Evolutionary conservation across 768 basidiomycete species (phyloP).

Genomic region (Sarcomyxa edulis): DNA sequence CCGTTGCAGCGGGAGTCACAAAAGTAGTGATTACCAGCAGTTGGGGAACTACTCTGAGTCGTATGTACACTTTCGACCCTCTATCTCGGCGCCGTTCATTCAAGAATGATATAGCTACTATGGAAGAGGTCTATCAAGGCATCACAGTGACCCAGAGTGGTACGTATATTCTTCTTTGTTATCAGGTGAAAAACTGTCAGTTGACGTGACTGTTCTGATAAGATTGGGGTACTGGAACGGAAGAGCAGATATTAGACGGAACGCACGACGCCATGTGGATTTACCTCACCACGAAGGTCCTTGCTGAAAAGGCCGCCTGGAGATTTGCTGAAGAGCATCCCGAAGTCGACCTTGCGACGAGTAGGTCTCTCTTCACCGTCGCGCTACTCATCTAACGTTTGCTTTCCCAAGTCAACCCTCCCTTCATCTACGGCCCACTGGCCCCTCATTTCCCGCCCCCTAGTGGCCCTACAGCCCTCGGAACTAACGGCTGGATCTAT

Average conservation of each 20-base stretch:
- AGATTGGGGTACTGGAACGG: constrained; percentile 29
- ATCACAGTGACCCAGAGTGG: constrained; percentile 13
- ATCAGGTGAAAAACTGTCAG: background rate
- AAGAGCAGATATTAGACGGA: constrained; percentile 21
- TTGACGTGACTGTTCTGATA: background rate
- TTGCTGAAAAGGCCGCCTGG: constrained; percentile 34
- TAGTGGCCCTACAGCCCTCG: constrained; percentile 11
- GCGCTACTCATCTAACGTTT: background rate
- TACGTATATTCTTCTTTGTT: constrained; percentile 1
- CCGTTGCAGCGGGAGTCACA: constrained; percentile 28
- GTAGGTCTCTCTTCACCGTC: constrained; percentile 16
- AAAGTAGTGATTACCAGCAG: constrained; percentile 10
- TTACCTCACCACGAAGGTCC: constrained; percentile 30
- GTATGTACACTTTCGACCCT: constrained; percentile 1
- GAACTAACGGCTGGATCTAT: constrained; percentile 20
- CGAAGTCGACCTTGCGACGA: constrained; percentile 26
- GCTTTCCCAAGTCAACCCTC: constrained; percentile 21
- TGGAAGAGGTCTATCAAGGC: no score
- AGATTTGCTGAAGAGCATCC: constrained; percentile 29
- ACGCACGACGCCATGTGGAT: constrained; percentile 14
- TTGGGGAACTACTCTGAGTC: background rate
- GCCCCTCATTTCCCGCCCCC: constrained; percentile 15
- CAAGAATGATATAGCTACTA: no score
- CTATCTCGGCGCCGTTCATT: no score
- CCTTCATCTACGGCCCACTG: constrained; percentile 28